phyloP scores from a whole-genome alignment of 192 early-diverging fungal species.

The Linnemannia hyalina region DNA sequence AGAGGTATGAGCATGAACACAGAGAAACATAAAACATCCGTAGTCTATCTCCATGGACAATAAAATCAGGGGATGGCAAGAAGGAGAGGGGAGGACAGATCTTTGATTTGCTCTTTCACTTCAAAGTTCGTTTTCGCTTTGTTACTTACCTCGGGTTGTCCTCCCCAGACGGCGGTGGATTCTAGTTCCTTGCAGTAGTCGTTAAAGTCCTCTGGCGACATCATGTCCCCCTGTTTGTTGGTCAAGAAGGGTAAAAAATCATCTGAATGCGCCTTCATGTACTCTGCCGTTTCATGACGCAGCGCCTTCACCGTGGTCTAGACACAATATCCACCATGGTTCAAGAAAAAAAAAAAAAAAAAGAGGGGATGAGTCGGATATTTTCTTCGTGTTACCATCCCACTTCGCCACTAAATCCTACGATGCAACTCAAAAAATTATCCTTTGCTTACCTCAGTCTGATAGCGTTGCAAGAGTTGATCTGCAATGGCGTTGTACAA shows the following conservation, averaged over 20 bases:
- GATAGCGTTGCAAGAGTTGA: constrained; percentile 75
- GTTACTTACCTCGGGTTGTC: constrained; percentile 83
- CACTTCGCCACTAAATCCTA: not conserved
- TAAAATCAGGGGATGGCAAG: not conserved
- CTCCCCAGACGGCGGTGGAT: constrained; percentile 91
- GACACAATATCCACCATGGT: not conserved
- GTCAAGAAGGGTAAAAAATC: constrained; percentile 94
- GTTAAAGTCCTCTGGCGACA: constrained; percentile 73
- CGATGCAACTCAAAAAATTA: not conserved
- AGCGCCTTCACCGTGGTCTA: constrained; percentile 71
- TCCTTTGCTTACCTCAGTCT: constrained; percentile 47
- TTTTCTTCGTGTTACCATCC: not conserved
- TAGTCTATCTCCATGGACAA: not conserved
- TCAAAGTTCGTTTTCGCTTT: not conserved
- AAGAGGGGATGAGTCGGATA: not conserved
- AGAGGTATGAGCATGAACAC: not conserved
- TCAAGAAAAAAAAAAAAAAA: not conserved
- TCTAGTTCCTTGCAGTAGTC: constrained; percentile 85
- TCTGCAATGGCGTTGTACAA: constrained; percentile 92
- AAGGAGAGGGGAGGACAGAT: not conserved
- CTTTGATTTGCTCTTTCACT: not conserved
- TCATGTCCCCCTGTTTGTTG: constrained; percentile 84
- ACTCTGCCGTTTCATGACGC: constrained; percentile 79
- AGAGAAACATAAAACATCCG: not conserved
- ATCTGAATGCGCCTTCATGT: constrained; percentile 83